Evolutionary conservation across 2,329 filamentous ascomycete species (phyloP), one percentile per base, ranked within the genome.

Genomic region (Septoria petroselini): DNA sequence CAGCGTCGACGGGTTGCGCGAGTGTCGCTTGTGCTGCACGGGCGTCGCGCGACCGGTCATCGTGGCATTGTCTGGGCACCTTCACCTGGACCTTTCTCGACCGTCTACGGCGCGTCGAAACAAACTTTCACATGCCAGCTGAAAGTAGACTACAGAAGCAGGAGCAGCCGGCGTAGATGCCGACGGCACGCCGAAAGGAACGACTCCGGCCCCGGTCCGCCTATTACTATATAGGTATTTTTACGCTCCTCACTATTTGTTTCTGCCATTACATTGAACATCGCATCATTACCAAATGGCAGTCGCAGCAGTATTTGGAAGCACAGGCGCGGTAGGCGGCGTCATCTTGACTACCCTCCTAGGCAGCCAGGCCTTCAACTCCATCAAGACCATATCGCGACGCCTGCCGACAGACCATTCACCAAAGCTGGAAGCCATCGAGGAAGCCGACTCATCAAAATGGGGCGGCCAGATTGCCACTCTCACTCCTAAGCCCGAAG

Each of bases 1-100:
- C 41, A 64, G 52, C 18, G 62, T 58, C 21, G 61, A 60, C 40
- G 60, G 52, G 52, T 65, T 64, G 34, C 58, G 62, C 8, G 58
- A 56, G 35, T 57, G 55, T 19, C 61, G 57, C 41, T 53, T 52
- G 37, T 56, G 49, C 31, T 50, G 31, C 31, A 42, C 19, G 38
- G 59, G 57, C 11, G 58, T 57, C 8, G 55, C 53, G 12, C 52
- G 57, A 43, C 57, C 55, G 56, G 52, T 62, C 59, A 63, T 62
- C 46, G 45, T 52, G 43, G 43, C 17, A 33, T n/a, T 4, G 11
- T 33, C 30, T 12, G 4, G n/a, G n/a, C n/a, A n/a, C n/a, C n/a
- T n/a, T n/a, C n/a, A n/a, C n/a, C n/a, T n/a, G n/a, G n/a, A n/a
- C 11, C n/a, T 4, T 4, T 15, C 14, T 4, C 14, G 30, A n/a